Percentiles rank a stretch among this genome's conserved stretches.
phyloP scores from a whole-genome alignment of 2,329 filamentous ascomycete genomes.

The Fusarium denticulatum region DNA sequence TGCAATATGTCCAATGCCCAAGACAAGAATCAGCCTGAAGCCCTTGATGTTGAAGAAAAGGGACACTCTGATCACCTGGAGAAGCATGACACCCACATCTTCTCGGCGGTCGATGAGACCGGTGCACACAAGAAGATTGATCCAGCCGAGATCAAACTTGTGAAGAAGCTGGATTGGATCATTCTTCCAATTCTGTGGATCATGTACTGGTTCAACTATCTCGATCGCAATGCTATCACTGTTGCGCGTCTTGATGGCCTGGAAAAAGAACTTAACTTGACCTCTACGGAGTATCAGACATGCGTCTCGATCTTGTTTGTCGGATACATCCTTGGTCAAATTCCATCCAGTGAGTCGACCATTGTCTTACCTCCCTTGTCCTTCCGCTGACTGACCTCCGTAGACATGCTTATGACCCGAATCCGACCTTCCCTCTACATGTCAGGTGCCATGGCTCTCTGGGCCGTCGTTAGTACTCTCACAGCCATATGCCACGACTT shows the following conservation, averaged over 20 bases:
- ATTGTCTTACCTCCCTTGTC: no score
- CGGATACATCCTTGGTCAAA: conserved; percentile 48
- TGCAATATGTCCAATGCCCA: not conserved
- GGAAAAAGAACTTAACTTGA: conserved; percentile 60
- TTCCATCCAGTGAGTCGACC: conserved; percentile 45
- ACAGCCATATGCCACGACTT: conserved; percentile 54
- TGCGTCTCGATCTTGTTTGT: conserved; percentile 50
- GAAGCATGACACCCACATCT: conserved; percentile 12
- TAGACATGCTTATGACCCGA: conserved; percentile 53
- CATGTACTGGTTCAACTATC: conserved; percentile 54
- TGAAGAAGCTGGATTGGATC: conserved; percentile 33
- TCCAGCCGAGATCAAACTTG: conserved; percentile 30
- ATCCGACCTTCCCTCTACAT: conserved; percentile 57
- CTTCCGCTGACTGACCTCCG: conserved; percentile 44
- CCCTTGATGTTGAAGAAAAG: conserved; percentile 19
- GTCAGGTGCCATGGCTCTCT: conserved; percentile 49
- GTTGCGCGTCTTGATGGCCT: conserved; percentile 64
- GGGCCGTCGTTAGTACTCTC: conserved; percentile 55
- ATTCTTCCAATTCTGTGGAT: conserved; percentile 46
- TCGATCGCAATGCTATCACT: conserved; percentile 66
- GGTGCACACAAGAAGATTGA: conserved; percentile 33
- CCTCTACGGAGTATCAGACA: conserved; percentile 48
- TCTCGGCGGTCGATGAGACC: conserved; percentile 14
- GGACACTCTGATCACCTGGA: conserved; percentile 14
- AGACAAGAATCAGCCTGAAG: not conserved